Base-by-base conservation (phyloP, 176 grass and related monocot species). In the Leersia perrieri region DNA sequence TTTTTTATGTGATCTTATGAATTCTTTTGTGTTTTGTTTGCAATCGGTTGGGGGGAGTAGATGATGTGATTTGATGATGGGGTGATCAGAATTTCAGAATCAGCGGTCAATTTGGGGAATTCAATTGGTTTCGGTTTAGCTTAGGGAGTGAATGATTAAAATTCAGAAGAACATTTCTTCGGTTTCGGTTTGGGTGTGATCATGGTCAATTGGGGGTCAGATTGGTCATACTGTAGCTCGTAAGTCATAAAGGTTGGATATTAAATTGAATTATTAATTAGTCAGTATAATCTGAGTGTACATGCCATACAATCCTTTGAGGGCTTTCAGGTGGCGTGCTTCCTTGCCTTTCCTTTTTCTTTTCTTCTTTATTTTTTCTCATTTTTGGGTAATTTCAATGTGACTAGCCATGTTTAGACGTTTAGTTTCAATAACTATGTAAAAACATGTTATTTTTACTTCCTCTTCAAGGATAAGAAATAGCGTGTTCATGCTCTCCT, bases 391-490 rank as follows among this genome's bases (percentile, higher is more conserved):
- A 61, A 9, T 15, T 36, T 23, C 5, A 7, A 15, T 28, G 7
- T 73, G 74, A 81, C 1, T 20, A 32, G 32, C n/a, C 51, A 65
- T 49, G 73, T 41, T 65, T 74, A 22, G n/a, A 65, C 38, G 73
- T 41, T 65, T 74, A 22, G n/a, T 63, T 84, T 67, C 75, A 34
- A 60, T 67, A 72, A 58, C 65, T 64, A 18, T 63, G 26, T 16
- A 39, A 65, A 65, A 42, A 16, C 39, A 1, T 20, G 12, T 28
- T 35, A 3, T 32, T 36, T 65, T 10, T 71, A 33, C 68, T 4
- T 36, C 40, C 25, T 22, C 27, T 44, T 78, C 16, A 35, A 64
- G 39, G 57, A 64, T 51, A 45, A 44, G n/a, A n/a, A n/a, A n/a
- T 34, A 76, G 63, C 25, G 42, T 41, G 20, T 39, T 6, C 47